Evolutionary conservation across 169 alveolate genomes (phyloP), one percentile per base, ranked within the genome.

Genomic region (Plasmodium blacklocki): DNA sequence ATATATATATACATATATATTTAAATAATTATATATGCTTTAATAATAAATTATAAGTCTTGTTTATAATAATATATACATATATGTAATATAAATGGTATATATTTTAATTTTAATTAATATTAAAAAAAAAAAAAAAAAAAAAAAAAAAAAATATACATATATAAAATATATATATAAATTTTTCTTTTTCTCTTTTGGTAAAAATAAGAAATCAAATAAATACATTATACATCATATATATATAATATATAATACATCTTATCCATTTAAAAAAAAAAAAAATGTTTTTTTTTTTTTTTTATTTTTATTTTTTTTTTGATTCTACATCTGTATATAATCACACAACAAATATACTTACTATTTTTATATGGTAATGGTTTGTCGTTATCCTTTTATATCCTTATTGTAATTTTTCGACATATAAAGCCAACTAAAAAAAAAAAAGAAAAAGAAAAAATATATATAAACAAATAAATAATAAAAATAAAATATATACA

Each of bases 401-500:
- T 12, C 19, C 21, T 80, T 72, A 80, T n/a, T 80, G 83, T 19
- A 80, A 68, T 47, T 66, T 80, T 58, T 80, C 90, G 3, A 80
- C 80, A n/a, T 80, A 80, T 12, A 67, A 67, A 14, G 78, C 75
- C 83, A 80, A 67, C 90, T 80, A 56, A 18, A 54, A 62, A 78
- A 21, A n/a, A 59, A 47, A 47, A 3, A 63, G 0, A 23, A 66
- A 19, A 21, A 23, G 3, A 7, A 66, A n/a, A 26, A n/a, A 60
- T 60, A 60, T 60, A 60, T 60, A 15, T 2, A 60, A n/a, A 15
- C 19, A 60, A n/a, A 60, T 60, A 60, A n/a, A 15, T 3, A 26
- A 11, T 60, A 15, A n/a, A 60, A n/a, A 60, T 60, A 50, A 3
- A 18, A 59, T 59, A 23, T 5, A 59, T 8, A 59, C 19, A 59